Base-by-base conservation (phyloP, 345 rosid genomes). In the Murraya paniculata region DNA sequence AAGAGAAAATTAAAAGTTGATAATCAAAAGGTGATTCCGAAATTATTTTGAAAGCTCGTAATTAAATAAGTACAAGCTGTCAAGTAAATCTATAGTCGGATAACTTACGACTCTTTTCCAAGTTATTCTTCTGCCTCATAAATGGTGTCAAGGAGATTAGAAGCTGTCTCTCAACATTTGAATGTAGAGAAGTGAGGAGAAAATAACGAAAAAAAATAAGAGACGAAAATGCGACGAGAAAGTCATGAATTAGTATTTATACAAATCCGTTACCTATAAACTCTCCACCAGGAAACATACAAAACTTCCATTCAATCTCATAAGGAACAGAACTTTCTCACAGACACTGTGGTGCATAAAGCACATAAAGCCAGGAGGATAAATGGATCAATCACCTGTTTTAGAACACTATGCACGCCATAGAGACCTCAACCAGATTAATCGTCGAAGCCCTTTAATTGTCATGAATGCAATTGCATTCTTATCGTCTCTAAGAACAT, bases 401-500 rank as follows among this genome's bases (percentile, higher is more conserved):
- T 7, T 36, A 7, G 48, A 64, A 41, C 1, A 81, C 27, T 75
- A 65, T 7, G 59, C 67, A 73, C 76, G 75, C 82, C 84, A 81
- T 13, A 76, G 65, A 39, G 88, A 81, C 80, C 75, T 81, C 84
- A 83, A 73, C 86, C 83, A 83, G 7, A 79, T 72, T 71, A 81
- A 24, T 14, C 79, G 79, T 1, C 84, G 31, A 56, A 76, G 82
- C 28, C 88, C 86, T 73, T 64, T 81, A 9, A 81, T 81, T 27
- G 81, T 78, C 77, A 81, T 73, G 84, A 85, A 82, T 4, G 84
- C 82, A 55, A 81, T 76, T 41, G 88, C 81, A 48, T 82, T 83
- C 76, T 83, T 85, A 39, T 83, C 79, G 7, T 81, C 88, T 81
- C 74, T 83, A 19, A 81, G 88, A 77, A 81, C 81, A 45, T 83